Base-by-base conservation (phyloP, 2,329 filamentous ascomycete genomes). In the Teratosphaeria zuluensis region DNA sequence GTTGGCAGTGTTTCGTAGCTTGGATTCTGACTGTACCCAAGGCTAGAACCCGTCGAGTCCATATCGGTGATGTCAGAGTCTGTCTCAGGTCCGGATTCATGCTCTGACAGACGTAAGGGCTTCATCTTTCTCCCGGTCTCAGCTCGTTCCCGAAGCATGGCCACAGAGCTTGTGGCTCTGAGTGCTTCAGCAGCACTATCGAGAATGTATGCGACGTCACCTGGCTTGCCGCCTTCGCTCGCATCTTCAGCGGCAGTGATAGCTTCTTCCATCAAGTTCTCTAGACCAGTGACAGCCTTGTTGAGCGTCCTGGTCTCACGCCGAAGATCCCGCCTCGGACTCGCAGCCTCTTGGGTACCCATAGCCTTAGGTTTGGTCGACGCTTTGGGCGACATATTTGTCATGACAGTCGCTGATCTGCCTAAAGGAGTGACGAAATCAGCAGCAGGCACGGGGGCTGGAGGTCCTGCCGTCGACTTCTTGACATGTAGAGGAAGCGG, bases 191-290 rank as follows among this genome's bases (percentile, higher is more conserved):
- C 71, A 1, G 75, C 75, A 58, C 69, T 70, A 58, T 76, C 67
- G 16, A 78, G 71, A 14, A 77, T 74, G 1, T 68, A 61, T 35
- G 73, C 71, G 19, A 77, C 71, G 30, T 77, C 73, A 19, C 73
- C 66, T 4, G 72, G 64, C 30, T 73, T 67, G 3, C 67, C 65
- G 32, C 62, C 63, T 56, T 73, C 62, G 7, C 68, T 63, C 2
- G 70, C 69, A 46, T 71, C 64, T 48, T 74, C 68, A 5, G 74
- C 73, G 32, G 75, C 67, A 1, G 68, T 58, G 12, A 74, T 65
- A 1, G 76, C 76, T 58, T 77, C 72, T 59, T 75, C 68, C 59
- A 77, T 74, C 53, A 78, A 67, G n/a, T 72, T 68, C 59, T 78
- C 75, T 5, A 78, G 60, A 0, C 70, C 72, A 31, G 70, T 70